A percentile compares a stretch with the other conserved stretches of the same genome.
phyloP scores from a whole-genome alignment of 106 monocot species.

The Xerophyta viscosa region DNA sequence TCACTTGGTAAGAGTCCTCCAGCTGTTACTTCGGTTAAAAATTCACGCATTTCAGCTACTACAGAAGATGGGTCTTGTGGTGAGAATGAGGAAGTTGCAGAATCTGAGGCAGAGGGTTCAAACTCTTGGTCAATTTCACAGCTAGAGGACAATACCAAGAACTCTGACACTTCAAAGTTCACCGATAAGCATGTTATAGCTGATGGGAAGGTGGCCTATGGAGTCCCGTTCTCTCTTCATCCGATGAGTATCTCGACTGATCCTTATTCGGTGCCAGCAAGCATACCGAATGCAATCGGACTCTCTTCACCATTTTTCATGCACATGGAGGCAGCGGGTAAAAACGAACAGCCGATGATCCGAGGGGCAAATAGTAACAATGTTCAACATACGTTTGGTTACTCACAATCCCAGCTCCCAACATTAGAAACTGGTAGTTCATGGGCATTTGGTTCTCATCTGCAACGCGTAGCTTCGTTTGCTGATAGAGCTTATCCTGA shows the following conservation, averaged over 20 bases:
- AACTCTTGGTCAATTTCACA: conserved; percentile 50
- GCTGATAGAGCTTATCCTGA: conserved; percentile 12
- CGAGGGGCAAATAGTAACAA: conserved; percentile 21
- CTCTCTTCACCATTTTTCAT: conserved; percentile 33
- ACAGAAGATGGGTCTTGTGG: conserved; percentile 55
- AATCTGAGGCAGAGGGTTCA: conserved; percentile 77
- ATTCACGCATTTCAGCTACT: conserved; percentile 35
- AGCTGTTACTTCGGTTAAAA: conserved; percentile 22
- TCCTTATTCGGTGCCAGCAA: conserved; percentile 26
- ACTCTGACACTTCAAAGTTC: conserved; percentile 16
- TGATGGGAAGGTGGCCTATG: conserved; percentile 35
- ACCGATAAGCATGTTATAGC: conserved; percentile 22
- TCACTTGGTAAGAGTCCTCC: conserved; percentile 18
- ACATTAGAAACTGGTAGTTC: conserved; percentile 69
- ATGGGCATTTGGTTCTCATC: conserved; percentile 52
- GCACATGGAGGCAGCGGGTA: conserved; percentile 37
- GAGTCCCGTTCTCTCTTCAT: conserved; percentile 46
- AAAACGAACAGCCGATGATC: conserved; percentile 14
- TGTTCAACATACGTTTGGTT: conserved; percentile 70
- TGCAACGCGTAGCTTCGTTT: conserved; percentile 24
- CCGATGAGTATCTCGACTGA: conserved; percentile 22
- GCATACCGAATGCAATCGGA: conserved; percentile 15
- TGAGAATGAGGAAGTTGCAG: conserved; percentile 73
- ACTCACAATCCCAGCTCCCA: conserved; percentile 66
- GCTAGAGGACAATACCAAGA: conserved; percentile 35